A percentile compares a stretch with the other conserved stretches of the same genome.
These are phyloP conservation scores for Mycena galopus DNA, from an alignment of 768 basidiomycete genomes.

Conservation along the genomic window DNA sequence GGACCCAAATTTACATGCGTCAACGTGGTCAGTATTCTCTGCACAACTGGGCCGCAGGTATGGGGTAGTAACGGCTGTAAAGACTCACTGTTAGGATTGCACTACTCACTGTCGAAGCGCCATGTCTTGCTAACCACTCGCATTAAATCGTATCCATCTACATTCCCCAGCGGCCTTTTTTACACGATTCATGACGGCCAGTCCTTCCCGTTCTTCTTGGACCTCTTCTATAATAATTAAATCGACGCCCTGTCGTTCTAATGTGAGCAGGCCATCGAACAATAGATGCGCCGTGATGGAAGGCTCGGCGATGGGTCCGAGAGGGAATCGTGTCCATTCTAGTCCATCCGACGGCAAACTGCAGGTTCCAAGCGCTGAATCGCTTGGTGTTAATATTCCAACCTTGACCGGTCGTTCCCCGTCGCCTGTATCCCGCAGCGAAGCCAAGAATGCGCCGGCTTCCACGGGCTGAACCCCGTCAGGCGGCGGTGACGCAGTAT, in stretches of 20 bases:
- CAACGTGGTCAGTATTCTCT: background rate
- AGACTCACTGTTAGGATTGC: no score
- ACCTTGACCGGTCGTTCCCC: conserved; percentile 56
- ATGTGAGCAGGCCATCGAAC: conserved; percentile 87
- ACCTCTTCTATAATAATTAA: conserved; percentile 90
- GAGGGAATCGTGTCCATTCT: conserved; percentile 68
- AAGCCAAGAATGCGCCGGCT: conserved; percentile 55
- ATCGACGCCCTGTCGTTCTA: conserved; percentile 84
- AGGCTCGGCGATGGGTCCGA: conserved; percentile 68
- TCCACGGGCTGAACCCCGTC: conserved; percentile 45
- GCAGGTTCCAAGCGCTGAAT: conserved; percentile 60
- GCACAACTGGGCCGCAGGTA: no score
- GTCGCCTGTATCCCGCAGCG: conserved; percentile 49
- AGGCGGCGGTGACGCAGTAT: conserved; percentile 62
- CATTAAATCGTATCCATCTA: conserved; percentile 49
- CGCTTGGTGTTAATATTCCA: conserved; percentile 77
- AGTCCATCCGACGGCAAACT: conserved; percentile 51
- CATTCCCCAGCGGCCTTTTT: conserved; percentile 86
- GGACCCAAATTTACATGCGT: background rate
- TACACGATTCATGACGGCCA: conserved; percentile 96
- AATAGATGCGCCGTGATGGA: conserved; percentile 81
- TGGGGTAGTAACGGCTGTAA: background rate
- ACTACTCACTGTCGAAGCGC: no score
- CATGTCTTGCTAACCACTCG: background rate
- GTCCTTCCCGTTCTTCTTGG: conserved; percentile 82